phyloP scores from a whole-genome alignment of 495 filamentous ascomycete species.

The Penicillium soppii region DNA sequence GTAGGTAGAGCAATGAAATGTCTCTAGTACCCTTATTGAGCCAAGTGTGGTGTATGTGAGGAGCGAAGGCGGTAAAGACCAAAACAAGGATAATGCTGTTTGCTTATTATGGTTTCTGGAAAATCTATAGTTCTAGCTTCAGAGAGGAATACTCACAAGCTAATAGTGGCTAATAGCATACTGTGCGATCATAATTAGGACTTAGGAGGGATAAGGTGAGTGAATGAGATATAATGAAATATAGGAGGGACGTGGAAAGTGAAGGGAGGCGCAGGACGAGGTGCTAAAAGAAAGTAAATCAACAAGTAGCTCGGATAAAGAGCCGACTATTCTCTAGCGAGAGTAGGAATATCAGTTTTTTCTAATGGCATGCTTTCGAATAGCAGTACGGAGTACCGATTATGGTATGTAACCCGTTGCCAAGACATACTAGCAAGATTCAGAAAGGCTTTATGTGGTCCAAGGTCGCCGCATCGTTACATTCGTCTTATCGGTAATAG shows the following conservation, averaged over 20 bases:
- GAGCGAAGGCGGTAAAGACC: not conserved
- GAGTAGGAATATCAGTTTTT: too few species aligned
- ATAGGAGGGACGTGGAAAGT: not conserved
- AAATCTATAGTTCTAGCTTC: not conserved
- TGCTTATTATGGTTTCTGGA: not conserved
- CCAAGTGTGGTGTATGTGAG: not conserved
- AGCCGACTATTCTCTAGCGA: too few species aligned
- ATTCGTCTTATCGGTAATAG: not conserved
- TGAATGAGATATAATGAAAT: not conserved
- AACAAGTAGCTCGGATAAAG: not conserved
- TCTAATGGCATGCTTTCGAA: too few species aligned
- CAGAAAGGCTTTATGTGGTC: not conserved
- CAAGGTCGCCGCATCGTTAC: not conserved
- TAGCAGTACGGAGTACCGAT: too few species aligned
- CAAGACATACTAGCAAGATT: not conserved
- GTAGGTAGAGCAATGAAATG: conserved; percentile 18
- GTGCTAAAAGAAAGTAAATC: not conserved
- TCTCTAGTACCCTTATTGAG: conserved; percentile 10
- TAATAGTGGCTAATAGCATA: not conserved
- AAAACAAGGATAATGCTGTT: not conserved
- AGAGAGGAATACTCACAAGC: not conserved
- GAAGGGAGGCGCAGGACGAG: not conserved
- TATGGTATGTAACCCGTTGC: not conserved
- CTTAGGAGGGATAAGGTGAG: not conserved
- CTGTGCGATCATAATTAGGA: not conserved